A percentile compares a stretch with the other conserved stretches of the same genome.
Conservation (phyloP, 2,329 filamentous ascomycete genomes). For the Botrytis hyacinthi region DNA sequence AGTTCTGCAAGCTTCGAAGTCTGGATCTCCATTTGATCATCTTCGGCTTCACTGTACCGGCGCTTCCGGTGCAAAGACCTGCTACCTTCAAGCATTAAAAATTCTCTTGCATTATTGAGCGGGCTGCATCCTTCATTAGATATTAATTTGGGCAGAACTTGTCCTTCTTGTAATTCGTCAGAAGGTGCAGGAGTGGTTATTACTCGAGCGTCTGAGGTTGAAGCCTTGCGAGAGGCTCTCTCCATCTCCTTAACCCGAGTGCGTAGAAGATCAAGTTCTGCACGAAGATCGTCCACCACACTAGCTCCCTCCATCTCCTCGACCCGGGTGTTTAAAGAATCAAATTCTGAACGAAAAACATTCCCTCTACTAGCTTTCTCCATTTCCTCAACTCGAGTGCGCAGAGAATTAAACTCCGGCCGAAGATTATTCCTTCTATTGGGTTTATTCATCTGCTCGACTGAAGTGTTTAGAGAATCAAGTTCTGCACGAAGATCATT, state of each 20-base stretch:
- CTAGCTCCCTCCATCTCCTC: slow-evolving; percentile 23
- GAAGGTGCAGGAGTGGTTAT: slow-evolving; percentile 1
- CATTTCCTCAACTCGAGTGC: no score
- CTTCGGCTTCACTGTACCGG: not conserved
- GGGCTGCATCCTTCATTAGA: not conserved
- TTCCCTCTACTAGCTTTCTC: no score
- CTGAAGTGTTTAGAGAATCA: not conserved
- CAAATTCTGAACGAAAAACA: no score
- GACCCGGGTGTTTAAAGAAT: no score
- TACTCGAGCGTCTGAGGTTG: not conserved
- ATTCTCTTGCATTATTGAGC: not conserved
- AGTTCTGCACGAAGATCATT: slow-evolving; percentile 25
- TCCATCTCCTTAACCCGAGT: slow-evolving; percentile 4
- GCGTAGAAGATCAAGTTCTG: no score
- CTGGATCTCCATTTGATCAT: not conserved
- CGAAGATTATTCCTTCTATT: no score
- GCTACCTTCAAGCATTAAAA: not conserved
- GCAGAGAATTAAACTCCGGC: no score
- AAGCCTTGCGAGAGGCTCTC: slow-evolving; percentile 22
- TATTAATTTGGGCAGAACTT: not conserved
- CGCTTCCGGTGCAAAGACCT: not conserved
- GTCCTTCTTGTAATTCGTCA: not conserved
- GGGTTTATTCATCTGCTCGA: no score
- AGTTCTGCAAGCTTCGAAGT: not conserved
- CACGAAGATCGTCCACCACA: no score